Evolutionary conservation across 331 rosid genomes (phyloP).

Genomic region (Spiraea crenata): DNA sequence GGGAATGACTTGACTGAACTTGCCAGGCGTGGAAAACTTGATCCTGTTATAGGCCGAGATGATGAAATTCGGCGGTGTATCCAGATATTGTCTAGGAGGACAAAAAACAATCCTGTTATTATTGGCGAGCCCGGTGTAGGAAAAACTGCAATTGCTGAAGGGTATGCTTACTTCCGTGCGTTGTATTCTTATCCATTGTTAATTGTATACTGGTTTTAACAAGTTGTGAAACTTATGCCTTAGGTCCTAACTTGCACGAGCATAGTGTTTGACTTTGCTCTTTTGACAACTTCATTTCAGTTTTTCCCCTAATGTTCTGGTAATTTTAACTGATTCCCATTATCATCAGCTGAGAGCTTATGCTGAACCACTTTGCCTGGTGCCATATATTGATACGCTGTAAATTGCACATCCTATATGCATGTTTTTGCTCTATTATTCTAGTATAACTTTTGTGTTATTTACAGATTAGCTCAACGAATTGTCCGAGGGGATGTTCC

Average conservation of each 20-base stretch:
- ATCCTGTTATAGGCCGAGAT: conserved; percentile 96
- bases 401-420: background rate
- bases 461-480: conserved; percentile 87
- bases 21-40: conserved; percentile 95
- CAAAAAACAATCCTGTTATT: conserved; percentile 95
- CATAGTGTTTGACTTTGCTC: background rate
- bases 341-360: background rate
- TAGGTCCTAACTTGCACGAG: background rate
- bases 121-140: conserved; percentile 99
- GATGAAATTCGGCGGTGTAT: conserved; percentile 96
- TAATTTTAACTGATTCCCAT: background rate
- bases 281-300: background rate
- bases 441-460: background rate
- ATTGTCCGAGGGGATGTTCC: conserved; percentile 98
- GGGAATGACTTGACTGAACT: conserved; percentile 94
- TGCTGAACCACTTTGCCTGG: background rate
- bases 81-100: conserved; percentile 90
- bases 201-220: background rate
- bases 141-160: conserved; percentile 99
- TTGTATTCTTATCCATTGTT: background rate
- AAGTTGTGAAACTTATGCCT: background rate
- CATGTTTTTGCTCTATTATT: background rate
- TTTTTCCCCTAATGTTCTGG: background rate
- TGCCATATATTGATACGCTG: background rate
- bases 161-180: conserved; percentile 46